Evolutionary conservation across 495 filamentous ascomycete genomes (phyloP).

Genomic region (Lophiotrema nucula): DNA sequence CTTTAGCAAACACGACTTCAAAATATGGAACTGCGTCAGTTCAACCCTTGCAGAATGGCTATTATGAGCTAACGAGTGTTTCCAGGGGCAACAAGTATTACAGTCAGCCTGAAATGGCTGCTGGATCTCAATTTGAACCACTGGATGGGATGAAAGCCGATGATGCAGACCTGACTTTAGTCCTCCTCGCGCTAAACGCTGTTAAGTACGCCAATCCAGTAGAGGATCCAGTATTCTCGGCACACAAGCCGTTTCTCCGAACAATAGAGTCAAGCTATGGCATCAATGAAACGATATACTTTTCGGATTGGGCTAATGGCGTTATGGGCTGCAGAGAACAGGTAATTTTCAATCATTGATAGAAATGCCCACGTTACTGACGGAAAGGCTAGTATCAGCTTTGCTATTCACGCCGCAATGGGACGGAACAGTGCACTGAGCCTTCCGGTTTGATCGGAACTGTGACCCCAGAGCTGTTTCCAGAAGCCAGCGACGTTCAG

Average conservation of each 20-base stretch:
- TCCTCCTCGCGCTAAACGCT: not conserved
- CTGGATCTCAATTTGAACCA: not conserved
- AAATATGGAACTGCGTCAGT: too few species aligned
- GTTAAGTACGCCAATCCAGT: slow-evolving; percentile 6
- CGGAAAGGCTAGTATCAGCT: not conserved
- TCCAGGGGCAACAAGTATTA: too few species aligned
- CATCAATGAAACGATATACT: not conserved
- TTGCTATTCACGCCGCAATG: not conserved
- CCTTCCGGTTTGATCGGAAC: too few species aligned
- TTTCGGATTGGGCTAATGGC: not conserved
- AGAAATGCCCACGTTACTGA: not conserved
- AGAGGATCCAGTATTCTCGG: slow-evolving; percentile 7
- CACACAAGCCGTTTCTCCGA: not conserved
- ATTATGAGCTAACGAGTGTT: too few species aligned
- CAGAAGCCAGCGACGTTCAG: too few species aligned
- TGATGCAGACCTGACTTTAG: not conserved
- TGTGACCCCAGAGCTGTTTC: too few species aligned
- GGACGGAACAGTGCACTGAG: not conserved
- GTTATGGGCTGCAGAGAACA: not conserved
- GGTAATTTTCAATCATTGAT: not conserved
- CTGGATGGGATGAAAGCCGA: not conserved
- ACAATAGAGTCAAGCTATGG: not conserved
- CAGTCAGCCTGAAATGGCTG: not conserved
- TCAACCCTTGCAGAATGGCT: too few species aligned
- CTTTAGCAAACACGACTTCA: too few species aligned